A percentile compares a stretch with the other conserved stretches of the same genome.
Conservation (phyloP, 2,329 filamentous ascomycete species). For the Verticillium longisporum region DNA sequence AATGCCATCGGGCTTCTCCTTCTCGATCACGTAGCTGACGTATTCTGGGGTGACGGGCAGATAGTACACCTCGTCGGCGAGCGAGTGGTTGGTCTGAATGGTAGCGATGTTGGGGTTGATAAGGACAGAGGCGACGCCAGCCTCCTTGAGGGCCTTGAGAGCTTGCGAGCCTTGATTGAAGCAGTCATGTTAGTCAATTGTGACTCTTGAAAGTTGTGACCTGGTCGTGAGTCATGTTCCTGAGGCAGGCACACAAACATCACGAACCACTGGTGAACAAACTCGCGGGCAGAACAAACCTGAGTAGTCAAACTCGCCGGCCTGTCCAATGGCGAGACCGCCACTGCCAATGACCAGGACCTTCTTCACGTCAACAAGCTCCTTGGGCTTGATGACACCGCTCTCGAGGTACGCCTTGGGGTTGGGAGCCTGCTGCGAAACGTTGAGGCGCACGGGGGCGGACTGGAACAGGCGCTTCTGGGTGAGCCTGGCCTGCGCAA, state of each 20-base stretch:
- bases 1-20: conserved; percentile 91
- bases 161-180: conserved; percentile 73
- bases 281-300: conserved; percentile 48
- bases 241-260: neutral
- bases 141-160: conserved; percentile 93
- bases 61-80: conserved; percentile 97
- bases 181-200: conserved; percentile 13
- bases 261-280: neutral
- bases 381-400: conserved; percentile 72
- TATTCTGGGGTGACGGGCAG: conserved; percentile 97
- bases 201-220: neutral
- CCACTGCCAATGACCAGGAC: conserved; percentile 94
- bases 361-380: conserved; percentile 89
- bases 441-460: conserved; percentile 33
- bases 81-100: conserved; percentile 93
- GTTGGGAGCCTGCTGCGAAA: conserved; percentile 63
- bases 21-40: conserved; percentile 94
- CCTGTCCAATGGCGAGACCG: conserved; percentile 93
- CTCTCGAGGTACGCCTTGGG: conserved; percentile 84
- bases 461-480: conserved; percentile 44
- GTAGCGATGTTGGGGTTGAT: conserved; percentile 99
- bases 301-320: conserved; percentile 98
- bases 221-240: conserved; percentile 16
- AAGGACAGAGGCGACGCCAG: conserved; percentile 81
- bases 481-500: conserved; percentile 19